These are phyloP conservation scores for Aspergillus affinis DNA, from an alignment of 495 filamentous ascomycete species.

Conservation along the genomic window DNA sequence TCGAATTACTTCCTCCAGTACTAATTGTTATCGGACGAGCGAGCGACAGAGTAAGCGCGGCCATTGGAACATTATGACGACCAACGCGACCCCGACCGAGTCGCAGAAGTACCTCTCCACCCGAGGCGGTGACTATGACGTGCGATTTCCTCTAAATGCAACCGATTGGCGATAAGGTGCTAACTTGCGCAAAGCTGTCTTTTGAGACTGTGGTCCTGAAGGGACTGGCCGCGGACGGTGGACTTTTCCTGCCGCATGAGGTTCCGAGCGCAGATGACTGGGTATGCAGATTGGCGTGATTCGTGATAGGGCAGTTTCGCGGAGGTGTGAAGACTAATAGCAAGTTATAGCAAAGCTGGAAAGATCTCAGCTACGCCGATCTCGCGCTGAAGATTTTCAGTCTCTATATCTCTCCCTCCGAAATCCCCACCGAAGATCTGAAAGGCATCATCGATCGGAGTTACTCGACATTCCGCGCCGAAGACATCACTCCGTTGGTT, in stretches of 20 bases:
- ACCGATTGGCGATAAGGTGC: slow-evolving; percentile 3
- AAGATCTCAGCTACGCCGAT: slow-evolving; percentile 72
- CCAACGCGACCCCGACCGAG: slow-evolving; percentile 2
- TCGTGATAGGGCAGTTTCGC: neutral
- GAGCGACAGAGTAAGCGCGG: neutral
- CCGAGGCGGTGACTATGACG: slow-evolving; percentile 74
- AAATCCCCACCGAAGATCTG: slow-evolving; percentile 79
- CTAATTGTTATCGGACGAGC: neutral
- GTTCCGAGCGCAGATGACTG: slow-evolving; percentile 55
- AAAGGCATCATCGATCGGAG: slow-evolving; percentile 74
- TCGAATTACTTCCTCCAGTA: neutral
- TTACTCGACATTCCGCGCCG: slow-evolving; percentile 82
- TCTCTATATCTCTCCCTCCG: slow-evolving; percentile 76
- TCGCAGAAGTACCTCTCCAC: slow-evolving; percentile 83
- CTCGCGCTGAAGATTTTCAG: slow-evolving; percentile 69
- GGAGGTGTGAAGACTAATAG: slow-evolving; percentile 1
- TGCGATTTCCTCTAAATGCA: slow-evolving; percentile 27
- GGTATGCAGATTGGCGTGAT: slow-evolving; percentile 25
- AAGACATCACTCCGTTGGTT: slow-evolving; percentile 70
- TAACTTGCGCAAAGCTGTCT: slow-evolving; percentile 58
- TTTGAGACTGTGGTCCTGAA: slow-evolving; percentile 92
- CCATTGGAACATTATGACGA: slow-evolving; percentile 7
- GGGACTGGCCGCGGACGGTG: slow-evolving; percentile 83
- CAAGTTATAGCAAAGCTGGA: slow-evolving; percentile 49
- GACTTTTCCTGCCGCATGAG: slow-evolving; percentile 85